Conservation (phyloP, 108 stramenopile genomes). For the Nannochloropsis oceanica region DNA sequence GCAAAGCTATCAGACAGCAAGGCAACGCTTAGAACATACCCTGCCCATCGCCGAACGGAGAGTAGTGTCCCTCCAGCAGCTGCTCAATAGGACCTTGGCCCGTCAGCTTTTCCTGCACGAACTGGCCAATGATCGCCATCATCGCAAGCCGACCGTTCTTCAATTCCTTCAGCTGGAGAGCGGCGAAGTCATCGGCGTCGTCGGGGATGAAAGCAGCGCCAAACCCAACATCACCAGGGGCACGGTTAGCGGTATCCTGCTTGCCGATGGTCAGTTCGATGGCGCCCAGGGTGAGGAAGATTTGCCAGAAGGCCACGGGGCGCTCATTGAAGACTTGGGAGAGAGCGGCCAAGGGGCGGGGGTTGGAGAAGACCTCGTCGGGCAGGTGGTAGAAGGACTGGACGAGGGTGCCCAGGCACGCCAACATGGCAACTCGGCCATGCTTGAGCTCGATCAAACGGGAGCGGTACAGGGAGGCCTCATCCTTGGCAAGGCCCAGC, state of each 20-base stretch:
- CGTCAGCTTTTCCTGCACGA: conserved; percentile 19
- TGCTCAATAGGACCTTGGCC: conserved; percentile 14
- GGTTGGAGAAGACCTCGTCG: conserved; percentile 46
- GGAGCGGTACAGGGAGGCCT: not conserved
- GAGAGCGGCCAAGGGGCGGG: conserved; percentile 15
- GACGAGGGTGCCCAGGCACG: conserved; percentile 63
- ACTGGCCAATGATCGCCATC: conserved; percentile 71
- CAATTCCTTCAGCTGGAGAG: conserved; percentile 60
- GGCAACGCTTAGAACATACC: conserved; percentile 10
- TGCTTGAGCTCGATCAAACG: conserved; percentile 66
- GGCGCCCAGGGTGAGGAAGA: conserved; percentile 7
- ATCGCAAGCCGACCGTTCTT: conserved; percentile 88
- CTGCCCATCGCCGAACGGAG: conserved; percentile 33
- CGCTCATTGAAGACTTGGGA: not conserved
- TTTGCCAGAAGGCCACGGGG: not conserved
- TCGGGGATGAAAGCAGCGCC: conserved; percentile 54
- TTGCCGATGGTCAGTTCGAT: conserved; percentile 25
- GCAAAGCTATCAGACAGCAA: no score
- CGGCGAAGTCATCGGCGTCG: conserved; percentile 48
- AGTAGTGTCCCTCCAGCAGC: conserved; percentile 13
- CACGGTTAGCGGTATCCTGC: conserved; percentile 21
- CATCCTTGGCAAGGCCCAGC: conserved; percentile 17
- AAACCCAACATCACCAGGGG: conserved; percentile 84
- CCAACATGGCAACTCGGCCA: conserved; percentile 80
- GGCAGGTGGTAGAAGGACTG: conserved; percentile 60